Evolutionary conservation across 495 filamentous ascomycete genomes (phyloP).

Genomic region (Aspergillus heteromorphus): DNA sequence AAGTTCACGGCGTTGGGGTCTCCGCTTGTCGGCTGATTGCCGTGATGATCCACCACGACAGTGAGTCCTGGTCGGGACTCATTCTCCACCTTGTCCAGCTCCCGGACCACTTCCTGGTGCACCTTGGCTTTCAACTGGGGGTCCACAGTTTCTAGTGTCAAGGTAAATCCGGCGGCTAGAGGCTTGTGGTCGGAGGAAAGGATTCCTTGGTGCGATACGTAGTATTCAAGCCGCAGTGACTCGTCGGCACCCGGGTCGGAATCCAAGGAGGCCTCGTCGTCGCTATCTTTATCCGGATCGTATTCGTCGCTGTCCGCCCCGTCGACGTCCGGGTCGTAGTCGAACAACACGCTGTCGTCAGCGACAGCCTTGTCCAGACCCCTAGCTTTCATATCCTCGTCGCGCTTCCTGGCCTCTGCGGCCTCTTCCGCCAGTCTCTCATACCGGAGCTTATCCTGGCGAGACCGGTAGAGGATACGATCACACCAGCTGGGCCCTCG

Average conservation of each 20-base stretch:
- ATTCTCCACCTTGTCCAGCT: constrained; percentile 89
- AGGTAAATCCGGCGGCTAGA: constrained; percentile 67
- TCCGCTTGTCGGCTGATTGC: constrained; percentile 20
- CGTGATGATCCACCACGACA: constrained; percentile 66
- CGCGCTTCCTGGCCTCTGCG: constrained; percentile 60
- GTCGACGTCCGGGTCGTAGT: constrained; percentile 82
- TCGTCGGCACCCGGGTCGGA: constrained; percentile 24
- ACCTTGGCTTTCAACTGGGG: constrained; percentile 75
- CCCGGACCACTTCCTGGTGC: constrained; percentile 79
- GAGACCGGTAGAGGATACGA: constrained; percentile 82
- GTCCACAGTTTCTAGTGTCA: constrained; percentile 80
- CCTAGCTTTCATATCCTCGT: constrained; percentile 78
- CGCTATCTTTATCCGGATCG: constrained; percentile 32
- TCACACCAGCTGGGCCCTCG: constrained; percentile 96
- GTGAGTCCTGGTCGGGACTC: constrained; percentile 82
- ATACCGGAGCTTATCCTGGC: constrained; percentile 63
- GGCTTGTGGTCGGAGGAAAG: constrained; percentile 97
- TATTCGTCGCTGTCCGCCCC: constrained; percentile 56
- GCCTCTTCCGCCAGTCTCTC: constrained; percentile 61
- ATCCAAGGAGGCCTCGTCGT: constrained; percentile 13
- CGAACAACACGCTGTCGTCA: constrained; percentile 82
- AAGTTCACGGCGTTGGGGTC: constrained; percentile 65
- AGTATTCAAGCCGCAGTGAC: constrained; percentile 63
- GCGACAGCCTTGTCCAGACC: constrained; percentile 69
- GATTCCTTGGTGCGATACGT: constrained; percentile 82